These are phyloP conservation scores for Pestalotiopsis sp. DNA, from an alignment of 2,329 filamentous ascomycete species.

Conservation along the genomic window DNA sequence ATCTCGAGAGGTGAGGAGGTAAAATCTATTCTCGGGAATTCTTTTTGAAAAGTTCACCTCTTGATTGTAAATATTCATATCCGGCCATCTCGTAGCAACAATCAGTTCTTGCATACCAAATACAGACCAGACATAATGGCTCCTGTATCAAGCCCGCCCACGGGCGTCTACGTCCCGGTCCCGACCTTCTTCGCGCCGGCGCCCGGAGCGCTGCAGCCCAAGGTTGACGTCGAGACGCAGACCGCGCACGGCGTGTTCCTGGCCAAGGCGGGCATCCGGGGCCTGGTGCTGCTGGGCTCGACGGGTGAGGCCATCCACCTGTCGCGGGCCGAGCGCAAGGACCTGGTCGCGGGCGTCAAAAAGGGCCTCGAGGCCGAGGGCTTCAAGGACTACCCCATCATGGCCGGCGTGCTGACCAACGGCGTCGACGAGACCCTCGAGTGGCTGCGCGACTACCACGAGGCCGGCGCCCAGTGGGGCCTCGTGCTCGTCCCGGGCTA, in stretches of 20 bases:
- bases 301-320: constrained; percentile 68
- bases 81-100: no score
- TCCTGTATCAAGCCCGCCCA: constrained; percentile 39
- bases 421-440: constrained; percentile 40
- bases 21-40: neutral
- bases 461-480: constrained; percentile 63
- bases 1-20: neutral
- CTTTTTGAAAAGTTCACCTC: neutral
- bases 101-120: neutral
- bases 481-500: constrained; percentile 67
- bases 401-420: constrained; percentile 36
- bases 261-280: constrained; percentile 59
- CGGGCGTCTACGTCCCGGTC: constrained; percentile 61
- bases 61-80: no score
- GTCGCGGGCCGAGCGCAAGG: constrained; percentile 55
- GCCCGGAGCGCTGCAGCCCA: constrained; percentile 44
- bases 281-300: constrained; percentile 63
- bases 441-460: constrained; percentile 46
- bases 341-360: constrained; percentile 56
- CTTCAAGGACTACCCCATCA: constrained; percentile 60
- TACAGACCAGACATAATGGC: neutral
- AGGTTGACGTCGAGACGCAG: constrained; percentile 61
- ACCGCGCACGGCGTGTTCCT: constrained; percentile 60
- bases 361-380: constrained; percentile 56
- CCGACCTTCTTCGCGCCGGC: constrained; percentile 64